Conservation (phyloP, 2,329 filamentous ascomycete species). For the Nothophaeocryptopus gaeumannii region DNA sequence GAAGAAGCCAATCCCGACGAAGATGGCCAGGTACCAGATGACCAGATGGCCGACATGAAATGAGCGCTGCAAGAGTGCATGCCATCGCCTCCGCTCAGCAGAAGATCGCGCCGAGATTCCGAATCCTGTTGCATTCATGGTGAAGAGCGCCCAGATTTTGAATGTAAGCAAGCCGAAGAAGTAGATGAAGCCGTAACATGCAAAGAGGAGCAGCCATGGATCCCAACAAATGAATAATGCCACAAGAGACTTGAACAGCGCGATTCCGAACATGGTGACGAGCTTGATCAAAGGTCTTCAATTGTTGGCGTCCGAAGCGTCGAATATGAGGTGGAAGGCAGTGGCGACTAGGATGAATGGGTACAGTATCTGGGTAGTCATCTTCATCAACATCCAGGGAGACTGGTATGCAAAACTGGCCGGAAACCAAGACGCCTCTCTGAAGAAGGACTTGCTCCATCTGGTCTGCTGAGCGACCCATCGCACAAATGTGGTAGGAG, state of each 20-base stretch:
- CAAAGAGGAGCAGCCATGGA: slow-evolving; percentile 8
- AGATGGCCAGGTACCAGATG: slow-evolving; percentile 9
- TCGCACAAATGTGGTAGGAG: slow-evolving; percentile 6
- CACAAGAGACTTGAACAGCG: slow-evolving; percentile 5
- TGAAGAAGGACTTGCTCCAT: slow-evolving; percentile 11
- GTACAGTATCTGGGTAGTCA: slow-evolving; percentile 2
- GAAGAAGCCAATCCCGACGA: slow-evolving; percentile 4
- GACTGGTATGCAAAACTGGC: slow-evolving; percentile 3
- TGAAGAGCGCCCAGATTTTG: slow-evolving; percentile 6
- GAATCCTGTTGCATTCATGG: slow-evolving; percentile 7
- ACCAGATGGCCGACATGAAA: slow-evolving; percentile 10
- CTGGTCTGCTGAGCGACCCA: slow-evolving; percentile 9
- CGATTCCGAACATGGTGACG: slow-evolving; percentile 6
- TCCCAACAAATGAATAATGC: slow-evolving; percentile 5
- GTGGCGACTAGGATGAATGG: slow-evolving; percentile 4
- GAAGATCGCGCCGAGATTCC: slow-evolving; percentile 9
- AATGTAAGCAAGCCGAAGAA: slow-evolving; percentile 9
- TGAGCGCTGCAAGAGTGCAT: slow-evolving; percentile 4
- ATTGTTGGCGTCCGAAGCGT: not conserved
- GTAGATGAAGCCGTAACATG: slow-evolving; percentile 9
- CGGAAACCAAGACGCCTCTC: slow-evolving; percentile 7
- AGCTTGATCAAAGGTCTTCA: slow-evolving; percentile 9
- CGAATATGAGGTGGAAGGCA: slow-evolving; percentile 7
- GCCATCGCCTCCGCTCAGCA: slow-evolving; percentile 3
- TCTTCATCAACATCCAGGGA: slow-evolving; percentile 3